Percentiles rank a stretch among this genome's conserved stretches.
Conservation (phyloP, 495 filamentous ascomycete genomes). For the Hypoxylon lenormandii region DNA sequence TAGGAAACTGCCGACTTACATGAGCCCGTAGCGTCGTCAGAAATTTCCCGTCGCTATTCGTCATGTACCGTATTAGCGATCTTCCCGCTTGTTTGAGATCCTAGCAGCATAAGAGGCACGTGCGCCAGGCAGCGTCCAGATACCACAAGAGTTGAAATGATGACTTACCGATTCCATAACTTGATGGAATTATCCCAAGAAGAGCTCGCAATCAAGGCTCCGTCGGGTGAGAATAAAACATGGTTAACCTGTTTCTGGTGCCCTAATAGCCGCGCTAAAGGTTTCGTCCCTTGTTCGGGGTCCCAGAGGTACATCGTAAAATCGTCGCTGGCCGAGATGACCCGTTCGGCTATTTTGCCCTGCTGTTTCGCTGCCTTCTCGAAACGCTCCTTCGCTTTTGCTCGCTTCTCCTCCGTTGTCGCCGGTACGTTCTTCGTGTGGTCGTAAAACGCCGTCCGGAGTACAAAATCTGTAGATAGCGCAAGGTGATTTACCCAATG, state of each 20-base stretch:
- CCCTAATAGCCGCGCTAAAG: conserved; percentile 85
- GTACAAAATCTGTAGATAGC: conserved; percentile 90
- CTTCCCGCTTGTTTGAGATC: background rate
- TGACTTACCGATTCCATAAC: conserved; percentile 78
- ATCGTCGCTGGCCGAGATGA: conserved; percentile 93
- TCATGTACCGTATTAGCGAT: conserved; percentile 33
- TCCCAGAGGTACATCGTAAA: conserved; percentile 98
- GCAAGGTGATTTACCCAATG: conserved; percentile 98
- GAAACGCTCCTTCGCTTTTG: conserved; percentile 85
- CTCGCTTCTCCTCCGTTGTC: conserved; percentile 74
- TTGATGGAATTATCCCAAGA: conserved; percentile 94
- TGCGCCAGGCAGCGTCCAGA: background rate
- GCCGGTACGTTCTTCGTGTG: conserved; percentile 75
- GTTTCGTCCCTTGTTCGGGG: conserved; percentile 79
- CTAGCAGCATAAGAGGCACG: conserved; percentile 1
- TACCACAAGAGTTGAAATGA: conserved; percentile 1
- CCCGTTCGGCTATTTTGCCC: conserved; percentile 81
- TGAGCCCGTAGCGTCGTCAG: conserved; percentile 88
- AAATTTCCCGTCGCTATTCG: conserved; percentile 74
- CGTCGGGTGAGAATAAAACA: conserved; percentile 92
- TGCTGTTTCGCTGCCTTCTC: conserved; percentile 84
- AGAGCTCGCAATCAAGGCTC: conserved; percentile 83
- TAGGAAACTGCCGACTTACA: conserved; percentile 54
- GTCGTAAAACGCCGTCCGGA: conserved; percentile 88
- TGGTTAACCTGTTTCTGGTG: conserved; percentile 98